Base-by-base conservation (phyloP, 1,139 yeast species). In the Sporopachydermia cereana region DNA sequence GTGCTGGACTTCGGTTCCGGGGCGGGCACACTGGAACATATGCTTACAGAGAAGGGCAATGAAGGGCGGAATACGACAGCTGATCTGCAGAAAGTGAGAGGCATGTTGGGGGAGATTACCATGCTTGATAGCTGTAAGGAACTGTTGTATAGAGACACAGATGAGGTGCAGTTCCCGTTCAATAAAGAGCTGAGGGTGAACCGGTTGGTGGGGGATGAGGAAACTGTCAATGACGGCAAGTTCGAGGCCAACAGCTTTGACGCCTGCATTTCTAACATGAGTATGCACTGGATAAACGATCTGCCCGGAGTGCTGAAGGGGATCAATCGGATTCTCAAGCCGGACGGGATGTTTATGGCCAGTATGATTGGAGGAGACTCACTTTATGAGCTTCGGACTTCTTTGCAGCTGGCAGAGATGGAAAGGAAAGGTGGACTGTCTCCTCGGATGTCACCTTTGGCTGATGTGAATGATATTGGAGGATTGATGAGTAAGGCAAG, bases 361-460 rank as follows among this genome's bases (percentile, higher is more conserved):
- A 75, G 88, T n/a, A 72, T 85, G 69, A 74, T 84, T 54, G 93
- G 93, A 4, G 93, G 91, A 3, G 95, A 85, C 58, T 81, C 94
- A 1, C 64, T 85, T 24, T 85, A 77, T 55, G 95, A 85, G 60
- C 67, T 85, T 46, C 70, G 95, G 45, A 83, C 95, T 0, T 70
- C 89, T 1, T 65, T 85, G 43, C 95, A 85, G 58, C 64, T 85
- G 46, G 94, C 95, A 0, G 95, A 85, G 56, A 64, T 79, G 61
- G 95, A 85, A 56, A 68, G 94, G 45, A 68, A 65, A 45, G 94
- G 94, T 5, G 89, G 95, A 2, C 72, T 84, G 50, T 75, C 91
- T 1, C 89, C 95, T 1, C 66, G 95, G 36, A 74, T 85, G 2
- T 80, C 91, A 2, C 95, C 95, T 0, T 68, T 85, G 53, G 89